phyloP scores from a whole-genome alignment of 2,329 filamentous ascomycete genomes.

The Trichoderma semiorbis region DNA sequence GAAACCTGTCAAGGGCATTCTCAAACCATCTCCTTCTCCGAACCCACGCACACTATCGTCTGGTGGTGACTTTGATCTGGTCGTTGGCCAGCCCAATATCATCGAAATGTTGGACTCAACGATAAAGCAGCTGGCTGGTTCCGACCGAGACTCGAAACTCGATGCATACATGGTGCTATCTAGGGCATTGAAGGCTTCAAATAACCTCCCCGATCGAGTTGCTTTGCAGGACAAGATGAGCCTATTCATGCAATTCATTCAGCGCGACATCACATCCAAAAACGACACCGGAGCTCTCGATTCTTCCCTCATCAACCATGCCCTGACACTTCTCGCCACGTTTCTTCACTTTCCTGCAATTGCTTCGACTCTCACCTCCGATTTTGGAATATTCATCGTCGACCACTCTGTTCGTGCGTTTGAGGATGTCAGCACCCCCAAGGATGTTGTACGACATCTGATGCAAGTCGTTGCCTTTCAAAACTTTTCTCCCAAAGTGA shows the following conservation, averaged over 20 bases:
- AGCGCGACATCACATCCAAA: slow-evolving; percentile 70
- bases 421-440: slow-evolving; percentile 64
- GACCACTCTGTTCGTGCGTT: slow-evolving; percentile 76
- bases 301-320: slow-evolving; percentile 69
- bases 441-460: slow-evolving; percentile 73
- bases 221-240: slow-evolving; percentile 73
- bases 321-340: slow-evolving; percentile 71
- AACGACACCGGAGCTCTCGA: slow-evolving; percentile 56
- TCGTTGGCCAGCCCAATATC: slow-evolving; percentile 52
- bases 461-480: slow-evolving; percentile 79
- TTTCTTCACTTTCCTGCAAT: slow-evolving; percentile 74
- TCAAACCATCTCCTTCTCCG: slow-evolving; percentile 64
- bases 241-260: slow-evolving; percentile 75
- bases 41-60: slow-evolving; percentile 42
- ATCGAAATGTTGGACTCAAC: slow-evolving; percentile 81
- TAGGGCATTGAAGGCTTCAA: slow-evolving; percentile 73
- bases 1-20: slow-evolving; percentile 62
- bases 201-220: slow-evolving; percentile 72
- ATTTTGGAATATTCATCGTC: slow-evolving; percentile 76
- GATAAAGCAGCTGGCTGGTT: slow-evolving; percentile 73
- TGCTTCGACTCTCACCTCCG: slow-evolving; percentile 65
- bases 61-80: slow-evolving; percentile 41
- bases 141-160: slow-evolving; percentile 67
- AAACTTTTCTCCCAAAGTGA: slow-evolving; percentile 69
- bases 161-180: slow-evolving; percentile 85